Evolutionary conservation across 176 grass and related monocot genomes (phyloP).

Genomic region (Metroxylon sagu): DNA sequence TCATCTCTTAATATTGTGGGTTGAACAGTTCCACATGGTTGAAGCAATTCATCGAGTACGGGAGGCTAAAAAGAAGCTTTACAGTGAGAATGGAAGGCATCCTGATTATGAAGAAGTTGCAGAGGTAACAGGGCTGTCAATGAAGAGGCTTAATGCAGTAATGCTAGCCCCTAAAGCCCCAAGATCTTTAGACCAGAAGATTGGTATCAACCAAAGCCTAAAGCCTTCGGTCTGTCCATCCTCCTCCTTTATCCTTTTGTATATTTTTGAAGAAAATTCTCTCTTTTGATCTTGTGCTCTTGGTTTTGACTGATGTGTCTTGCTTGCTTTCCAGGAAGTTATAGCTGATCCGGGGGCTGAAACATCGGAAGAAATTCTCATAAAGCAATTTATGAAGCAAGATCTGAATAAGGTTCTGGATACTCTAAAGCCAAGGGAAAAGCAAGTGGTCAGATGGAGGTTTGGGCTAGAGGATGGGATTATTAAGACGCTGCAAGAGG

Average conservation of each 20-base stretch:
- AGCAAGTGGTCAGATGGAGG: constrained; percentile 49
- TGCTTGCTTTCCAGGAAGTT: constrained; percentile 40
- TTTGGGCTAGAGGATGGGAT: constrained; percentile 68
- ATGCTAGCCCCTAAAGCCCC: constrained; percentile 54
- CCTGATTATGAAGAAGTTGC: constrained; percentile 60
- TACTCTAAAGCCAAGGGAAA: constrained; percentile 54
- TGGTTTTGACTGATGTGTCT: background rate
- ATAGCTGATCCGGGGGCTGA: constrained; percentile 56
- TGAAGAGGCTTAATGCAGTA: constrained; percentile 49
- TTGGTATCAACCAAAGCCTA: constrained; percentile 40
- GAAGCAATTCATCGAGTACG: constrained; percentile 58
- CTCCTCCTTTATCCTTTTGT: background rate
- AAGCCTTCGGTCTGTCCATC: constrained; percentile 50
- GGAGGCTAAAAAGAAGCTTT: constrained; percentile 33
- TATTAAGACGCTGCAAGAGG: constrained; percentile 60
- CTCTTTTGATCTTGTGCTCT: background rate
- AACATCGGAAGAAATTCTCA: constrained; percentile 48
- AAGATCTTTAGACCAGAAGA: constrained; percentile 50
- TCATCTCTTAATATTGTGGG: background rate
- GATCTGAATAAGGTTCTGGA: constrained; percentile 57
- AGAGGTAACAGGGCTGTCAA: constrained; percentile 38
- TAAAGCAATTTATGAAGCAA: constrained; percentile 50
- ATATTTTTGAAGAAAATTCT: background rate
- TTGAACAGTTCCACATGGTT: constrained; percentile 40
- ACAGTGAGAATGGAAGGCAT: constrained; percentile 42